Conservation (phyloP, 768 basidiomycete species). For the Tulasnella sp. region DNA sequence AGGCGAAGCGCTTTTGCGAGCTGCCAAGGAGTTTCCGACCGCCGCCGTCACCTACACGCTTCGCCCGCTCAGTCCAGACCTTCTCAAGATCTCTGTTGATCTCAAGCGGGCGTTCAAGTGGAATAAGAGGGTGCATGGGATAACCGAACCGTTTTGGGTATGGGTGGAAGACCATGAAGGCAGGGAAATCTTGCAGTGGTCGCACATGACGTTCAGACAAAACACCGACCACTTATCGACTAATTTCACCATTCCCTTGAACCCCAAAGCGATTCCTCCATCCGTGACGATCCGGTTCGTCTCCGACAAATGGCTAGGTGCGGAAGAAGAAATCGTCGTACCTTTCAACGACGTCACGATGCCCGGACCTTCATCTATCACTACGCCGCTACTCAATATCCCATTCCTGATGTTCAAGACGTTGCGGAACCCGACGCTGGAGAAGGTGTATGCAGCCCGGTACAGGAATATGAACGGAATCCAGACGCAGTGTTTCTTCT, state of each 20-base stretch:
- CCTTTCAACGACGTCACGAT: constrained; percentile 59
- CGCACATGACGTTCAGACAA: constrained; percentile 58
- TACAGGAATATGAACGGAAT: constrained; percentile 63
- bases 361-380: constrained; percentile 47
- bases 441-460: constrained; percentile 32
- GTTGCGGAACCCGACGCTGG: constrained; percentile 37
- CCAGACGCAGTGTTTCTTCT: constrained; percentile 86
- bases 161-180: constrained; percentile 87
- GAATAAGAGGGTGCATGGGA: constrained; percentile 62
- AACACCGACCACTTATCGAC: constrained; percentile 46
- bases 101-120: constrained; percentile 65
- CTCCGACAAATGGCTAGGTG: constrained; percentile 89
- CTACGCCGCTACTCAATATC: constrained; percentile 53
- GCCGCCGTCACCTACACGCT: constrained; percentile 52
- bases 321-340: constrained; percentile 60
- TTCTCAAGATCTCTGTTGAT: constrained; percentile 60
- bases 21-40: constrained; percentile 77
- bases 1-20: constrained; percentile 62
- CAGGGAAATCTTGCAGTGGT: constrained; percentile 68
- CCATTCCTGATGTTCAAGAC: constrained; percentile 56
- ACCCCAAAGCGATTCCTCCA: constrained; percentile 43
- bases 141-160: constrained; percentile 79
- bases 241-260: constrained; percentile 72
- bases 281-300: constrained; percentile 63
- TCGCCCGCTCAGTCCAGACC: constrained; percentile 70